Evolutionary conservation across 306 rosid species (phyloP), one percentile per base, ranked within the genome.

Genomic region (Spatholobus suberectus): DNA sequence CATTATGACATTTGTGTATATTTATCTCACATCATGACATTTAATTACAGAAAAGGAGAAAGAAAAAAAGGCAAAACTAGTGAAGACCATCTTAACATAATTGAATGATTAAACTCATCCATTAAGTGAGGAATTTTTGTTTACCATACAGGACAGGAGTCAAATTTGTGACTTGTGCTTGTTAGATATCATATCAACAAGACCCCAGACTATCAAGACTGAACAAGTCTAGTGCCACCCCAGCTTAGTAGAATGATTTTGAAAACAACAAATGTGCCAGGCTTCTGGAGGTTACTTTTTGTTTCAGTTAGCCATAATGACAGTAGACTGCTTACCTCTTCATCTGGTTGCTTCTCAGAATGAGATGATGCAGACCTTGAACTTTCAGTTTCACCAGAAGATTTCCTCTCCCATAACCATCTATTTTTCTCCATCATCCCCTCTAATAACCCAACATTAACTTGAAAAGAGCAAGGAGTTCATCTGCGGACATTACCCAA

Each of bases 391-490:
- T 69, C 74, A 69, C 54, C 35, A 59, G 92, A 88, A 72, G 89
- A 86, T 79, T 76, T 91, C 70, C 87, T 83, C 88, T 89, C 89
- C 91, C 89, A 89, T 73, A 88, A 78, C 91, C 88, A 90, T 82
- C 76, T 86, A 59, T 89, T 86, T 46, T 84, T 89, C 75, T 89
- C 95, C 93, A 91, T 93, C 74, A 41, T 74, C 12, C 13, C 26
- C 69, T 70, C 83, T 61, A n/a, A 73, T 51, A 47, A 44, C 86
- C 75, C 34, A 59, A 62, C 79, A 68, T 63, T 82, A 83, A 80
- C 70, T 73, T 81, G 75, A 52, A 82, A 70, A 79, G 79, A 29
- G 41, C 75, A 27, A 29, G 24, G 18, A 14, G 26, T 55, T 75
- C 85, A 85, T 77, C 78, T 70, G 88, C 87, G 63, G 40, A 37